Base-by-base conservation (phyloP, 768 basidiomycete species). In the Fomitopsis pulvina region DNA sequence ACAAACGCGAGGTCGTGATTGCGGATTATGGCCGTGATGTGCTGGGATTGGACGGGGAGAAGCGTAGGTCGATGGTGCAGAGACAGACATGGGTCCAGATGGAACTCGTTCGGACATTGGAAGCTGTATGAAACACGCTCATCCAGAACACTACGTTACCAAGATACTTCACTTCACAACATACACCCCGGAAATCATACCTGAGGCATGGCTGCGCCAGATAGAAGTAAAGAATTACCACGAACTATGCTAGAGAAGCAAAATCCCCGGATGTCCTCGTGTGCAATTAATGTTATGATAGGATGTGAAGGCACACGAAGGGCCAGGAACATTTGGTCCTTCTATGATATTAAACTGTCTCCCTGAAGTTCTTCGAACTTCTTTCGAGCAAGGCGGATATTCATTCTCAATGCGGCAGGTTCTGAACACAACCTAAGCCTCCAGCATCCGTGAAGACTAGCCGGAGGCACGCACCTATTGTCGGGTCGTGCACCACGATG, bases 361-460 rank as follows among this genome's bases (percentile, higher is more conserved):
- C 80, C 84, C 65, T 92, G 89, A 24, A 97, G 77, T 59, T 92
- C 87, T 58, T 92, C 90, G 51, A 97, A 93, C 64, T 94, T 94
- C 46, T 76, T 71, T 25, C 91, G 80, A 20, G 90, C 88, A 60
- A 94, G 80, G 30, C 83, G 79, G 52, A 97, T 87, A 63, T 96
- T 96, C 65, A 93, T 75, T 64, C 81, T 83, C 55, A 97, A 65
- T 12, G 92, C 88, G 2, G 89, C 91, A 0, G 89, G 85, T 71
- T 95, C 93, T 95, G 68, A 14, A 50, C 37, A 9, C 27, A 50
- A 21, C 45, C 20, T 32, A 22, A 26, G 4, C 37, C 8, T 39
- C 41, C 38, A 57, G 45, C 59, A 53, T 24, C 20, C 41, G 45
- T 6, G 45, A 37, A 28, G 51, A 29, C 25, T 7, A 3, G 34